Conservation (phyloP, 805 yeast genomes). For the Candida ortonii region DNA sequence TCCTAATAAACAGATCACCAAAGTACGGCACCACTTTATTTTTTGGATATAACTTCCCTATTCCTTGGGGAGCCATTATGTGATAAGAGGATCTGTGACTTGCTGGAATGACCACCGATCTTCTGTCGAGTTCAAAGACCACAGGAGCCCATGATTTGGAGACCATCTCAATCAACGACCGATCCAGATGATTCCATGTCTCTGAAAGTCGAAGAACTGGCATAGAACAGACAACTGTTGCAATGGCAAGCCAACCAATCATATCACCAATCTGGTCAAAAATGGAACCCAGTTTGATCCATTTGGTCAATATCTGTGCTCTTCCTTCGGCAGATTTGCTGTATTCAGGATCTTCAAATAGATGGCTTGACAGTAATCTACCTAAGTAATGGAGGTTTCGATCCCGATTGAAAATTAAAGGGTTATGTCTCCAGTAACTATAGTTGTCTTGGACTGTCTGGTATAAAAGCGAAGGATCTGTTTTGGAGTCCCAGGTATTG, state of each 20-base stretch:
- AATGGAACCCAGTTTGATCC: conserved; percentile 81
- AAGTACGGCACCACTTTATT: conserved; percentile 82
- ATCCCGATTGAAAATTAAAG: conserved; percentile 69
- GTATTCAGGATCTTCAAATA: conserved; percentile 51
- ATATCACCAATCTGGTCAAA: conserved; percentile 83
- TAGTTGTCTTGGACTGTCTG: conserved; percentile 47
- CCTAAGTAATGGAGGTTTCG: conserved; percentile 76
- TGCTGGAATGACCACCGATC: conserved; percentile 58
- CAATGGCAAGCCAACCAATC: conserved; percentile 92
- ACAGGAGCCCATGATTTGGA: conserved; percentile 91
- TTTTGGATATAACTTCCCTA: conserved; percentile 74
- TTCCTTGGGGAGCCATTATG: conserved; percentile 82
- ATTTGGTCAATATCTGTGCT: conserved; percentile 67
- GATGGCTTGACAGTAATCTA: conserved; percentile 62
- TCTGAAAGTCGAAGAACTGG: conserved; percentile 72
- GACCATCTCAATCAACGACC: conserved; percentile 54
- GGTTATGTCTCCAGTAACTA: conserved; percentile 55
- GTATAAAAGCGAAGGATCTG: conserved; percentile 73
- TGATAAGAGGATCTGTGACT: conserved; percentile 60
- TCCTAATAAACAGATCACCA: conserved; percentile 73
- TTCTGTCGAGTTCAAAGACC: conserved; percentile 79
- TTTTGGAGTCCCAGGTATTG: conserved; percentile 71
- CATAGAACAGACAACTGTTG: conserved; percentile 75
- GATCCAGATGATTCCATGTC: conserved; percentile 73
- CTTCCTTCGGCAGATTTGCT: conserved; percentile 41